Percentiles rank a stretch among this genome's conserved stretches.
These are phyloP conservation scores for Rhizopogon salebrosus DNA, from an alignment of 768 basidiomycete genomes.

Conservation along the genomic window DNA sequence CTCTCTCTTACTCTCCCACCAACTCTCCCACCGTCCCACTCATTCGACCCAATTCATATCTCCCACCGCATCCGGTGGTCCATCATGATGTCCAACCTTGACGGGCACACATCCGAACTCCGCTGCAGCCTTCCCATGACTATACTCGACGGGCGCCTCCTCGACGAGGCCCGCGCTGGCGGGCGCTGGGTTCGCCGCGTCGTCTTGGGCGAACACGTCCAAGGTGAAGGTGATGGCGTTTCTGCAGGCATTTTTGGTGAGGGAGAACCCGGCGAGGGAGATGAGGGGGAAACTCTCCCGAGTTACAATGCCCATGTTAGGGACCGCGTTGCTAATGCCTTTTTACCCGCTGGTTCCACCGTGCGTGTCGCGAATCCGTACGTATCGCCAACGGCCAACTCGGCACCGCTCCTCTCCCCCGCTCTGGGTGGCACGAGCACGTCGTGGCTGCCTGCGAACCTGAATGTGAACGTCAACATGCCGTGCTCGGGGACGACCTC, in stretches of 20 bases:
- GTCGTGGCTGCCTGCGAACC: too few relatives aligned
- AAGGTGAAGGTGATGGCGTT: slow-evolving; percentile 13
- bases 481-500: slow-evolving; percentile 40
- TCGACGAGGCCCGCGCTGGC: slow-evolving; percentile 69
- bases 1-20: slow-evolving; percentile 58
- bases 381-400: slow-evolving; percentile 28
- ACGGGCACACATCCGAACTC: slow-evolving; percentile 93
- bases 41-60: slow-evolving; percentile 69
- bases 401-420: slow-evolving; percentile 26
- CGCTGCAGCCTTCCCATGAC: slow-evolving; percentile 89
- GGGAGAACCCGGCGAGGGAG: slow-evolving; percentile 37
- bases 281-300: slow-evolving; percentile 73
- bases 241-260: slow-evolving; percentile 31
- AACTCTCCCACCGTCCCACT: slow-evolving; percentile 63
- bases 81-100: slow-evolving; percentile 75
- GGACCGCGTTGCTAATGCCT: slow-evolving; percentile 83
- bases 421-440: background rate
- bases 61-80: slow-evolving; percentile 79
- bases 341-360: slow-evolving; percentile 55
- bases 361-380: slow-evolving; percentile 64
- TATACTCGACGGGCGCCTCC: slow-evolving; percentile 68
- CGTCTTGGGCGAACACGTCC: slow-evolving; percentile 39
- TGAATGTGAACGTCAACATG: slow-evolving; percentile 24
- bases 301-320: slow-evolving; percentile 87
- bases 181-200: slow-evolving; percentile 75